Conservation (phyloP, 2,329 filamentous ascomycete species). For the Apiospora arundinis region DNA sequence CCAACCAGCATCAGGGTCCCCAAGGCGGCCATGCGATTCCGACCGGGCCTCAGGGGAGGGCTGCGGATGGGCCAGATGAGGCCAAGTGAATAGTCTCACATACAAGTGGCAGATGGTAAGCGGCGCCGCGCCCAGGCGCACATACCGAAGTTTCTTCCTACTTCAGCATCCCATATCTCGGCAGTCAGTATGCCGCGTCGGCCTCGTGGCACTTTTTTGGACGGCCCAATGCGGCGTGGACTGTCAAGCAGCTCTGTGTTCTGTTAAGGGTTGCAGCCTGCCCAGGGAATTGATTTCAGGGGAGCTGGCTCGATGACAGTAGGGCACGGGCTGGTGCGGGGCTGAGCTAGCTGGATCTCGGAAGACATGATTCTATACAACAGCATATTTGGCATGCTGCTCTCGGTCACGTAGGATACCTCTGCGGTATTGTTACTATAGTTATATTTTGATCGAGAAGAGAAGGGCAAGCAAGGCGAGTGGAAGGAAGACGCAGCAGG, state of each 20-base stretch:
- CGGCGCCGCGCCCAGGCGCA: conserved; percentile 39
- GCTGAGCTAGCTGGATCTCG: conserved; percentile 8
- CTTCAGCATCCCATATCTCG: conserved; percentile 24
- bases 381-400: conserved; percentile 17
- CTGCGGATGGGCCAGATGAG: conserved; percentile 51
- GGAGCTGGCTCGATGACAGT: background rate
- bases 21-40: conserved; percentile 44
- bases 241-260: background rate
- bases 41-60: conserved; percentile 42
- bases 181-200: background rate
- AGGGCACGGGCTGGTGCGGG: background rate
- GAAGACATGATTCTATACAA: conserved; percentile 5
- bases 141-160: conserved; percentile 33
- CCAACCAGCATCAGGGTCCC: conserved; percentile 49
- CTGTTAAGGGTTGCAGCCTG: conserved; percentile 4
- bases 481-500: conserved; percentile 3
- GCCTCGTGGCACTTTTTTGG: background rate
- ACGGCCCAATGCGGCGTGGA: conserved; percentile 10
- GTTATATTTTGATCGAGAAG: background rate
- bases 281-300: background rate
- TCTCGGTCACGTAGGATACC: conserved; percentile 17
- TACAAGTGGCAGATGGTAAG: conserved; percentile 24
- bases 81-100: conserved; percentile 45
- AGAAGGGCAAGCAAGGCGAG: background rate
- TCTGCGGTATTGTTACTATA: conserved; percentile 10